Percentiles rank a stretch among this genome's conserved stretches.
Evolutionary conservation across 176 grass and related monocot species (phyloP).

Genomic region (Panicum miliaceum): DNA sequence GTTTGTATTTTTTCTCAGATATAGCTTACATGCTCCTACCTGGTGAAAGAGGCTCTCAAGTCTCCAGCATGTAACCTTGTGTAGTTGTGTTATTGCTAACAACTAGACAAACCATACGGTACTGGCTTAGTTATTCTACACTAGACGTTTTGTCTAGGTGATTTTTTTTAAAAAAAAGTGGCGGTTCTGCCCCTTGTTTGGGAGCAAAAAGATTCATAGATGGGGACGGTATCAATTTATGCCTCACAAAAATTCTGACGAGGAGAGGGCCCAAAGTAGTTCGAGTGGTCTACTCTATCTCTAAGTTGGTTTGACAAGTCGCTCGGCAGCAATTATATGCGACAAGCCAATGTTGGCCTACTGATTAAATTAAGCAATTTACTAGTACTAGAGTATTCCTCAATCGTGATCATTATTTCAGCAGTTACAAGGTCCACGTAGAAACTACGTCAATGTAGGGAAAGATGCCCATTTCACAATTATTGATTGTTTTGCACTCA

Average conservation of each 20-base stretch:
- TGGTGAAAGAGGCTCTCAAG: too few species aligned
- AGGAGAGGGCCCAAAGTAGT: neutral
- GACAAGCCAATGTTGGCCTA: conserved; percentile 9
- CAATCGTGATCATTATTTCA: conserved; percentile 6
- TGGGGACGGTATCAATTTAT: neutral
- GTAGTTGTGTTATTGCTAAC: too few species aligned
- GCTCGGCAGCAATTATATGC: neutral
- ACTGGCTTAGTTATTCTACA: neutral
- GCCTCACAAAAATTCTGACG: neutral
- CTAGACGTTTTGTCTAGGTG: neutral
- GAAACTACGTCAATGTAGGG: neutral
- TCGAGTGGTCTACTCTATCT: neutral
- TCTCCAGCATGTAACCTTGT: too few species aligned
- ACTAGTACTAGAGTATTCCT: neutral
- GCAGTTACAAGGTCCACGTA: neutral
- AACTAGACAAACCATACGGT: too few species aligned
- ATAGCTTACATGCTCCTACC: neutral
- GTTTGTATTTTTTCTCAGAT: neutral
- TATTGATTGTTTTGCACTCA: neutral
- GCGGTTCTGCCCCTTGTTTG: neutral
- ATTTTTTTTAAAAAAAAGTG: neutral
- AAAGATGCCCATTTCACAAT: neutral
- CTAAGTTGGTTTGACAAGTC: neutral
- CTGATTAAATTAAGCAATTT: conserved; percentile 28
- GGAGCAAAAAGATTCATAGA: neutral